Evolutionary conservation across 2,329 filamentous ascomycete species (phyloP).

Genomic region (Stenocarpella maydis): DNA sequence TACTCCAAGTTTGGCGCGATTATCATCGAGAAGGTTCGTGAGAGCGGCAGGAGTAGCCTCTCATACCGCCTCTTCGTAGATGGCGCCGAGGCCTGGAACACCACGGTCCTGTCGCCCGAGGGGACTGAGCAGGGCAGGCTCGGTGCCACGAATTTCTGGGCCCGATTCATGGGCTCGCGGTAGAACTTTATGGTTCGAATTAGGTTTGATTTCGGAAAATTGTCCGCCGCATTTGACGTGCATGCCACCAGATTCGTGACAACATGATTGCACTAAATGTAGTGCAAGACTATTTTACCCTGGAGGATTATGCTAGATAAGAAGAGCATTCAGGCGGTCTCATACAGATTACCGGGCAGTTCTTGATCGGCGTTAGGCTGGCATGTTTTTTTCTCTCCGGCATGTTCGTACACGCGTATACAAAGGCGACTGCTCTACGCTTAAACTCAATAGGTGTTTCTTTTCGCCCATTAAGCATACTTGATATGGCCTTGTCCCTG

Average conservation of each 20-base stretch:
- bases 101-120: slow-evolving; percentile 59
- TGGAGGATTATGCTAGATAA: neutral
- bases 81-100: slow-evolving; percentile 80
- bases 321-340: neutral
- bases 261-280: neutral
- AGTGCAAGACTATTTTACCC: no score
- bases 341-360: neutral
- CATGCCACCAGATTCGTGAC: neutral
- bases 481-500: neutral
- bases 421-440: neutral
- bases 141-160: slow-evolving; percentile 53
- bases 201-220: neutral
- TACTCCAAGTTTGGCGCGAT: slow-evolving; percentile 89
- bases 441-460: neutral
- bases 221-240: no score
- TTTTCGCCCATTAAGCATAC: neutral
- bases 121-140: slow-evolving; percentile 42
- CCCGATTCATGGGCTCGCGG: slow-evolving; percentile 43
- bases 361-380: neutral
- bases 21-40: slow-evolving; percentile 74
- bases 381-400: neutral
- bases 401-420: neutral
- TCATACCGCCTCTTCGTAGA: slow-evolving; percentile 86
- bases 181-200: slow-evolving; percentile 3
- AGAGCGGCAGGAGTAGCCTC: slow-evolving; percentile 74